Conservation (phyloP, 345 rosid species). For the Hibiscus trionum region DNA sequence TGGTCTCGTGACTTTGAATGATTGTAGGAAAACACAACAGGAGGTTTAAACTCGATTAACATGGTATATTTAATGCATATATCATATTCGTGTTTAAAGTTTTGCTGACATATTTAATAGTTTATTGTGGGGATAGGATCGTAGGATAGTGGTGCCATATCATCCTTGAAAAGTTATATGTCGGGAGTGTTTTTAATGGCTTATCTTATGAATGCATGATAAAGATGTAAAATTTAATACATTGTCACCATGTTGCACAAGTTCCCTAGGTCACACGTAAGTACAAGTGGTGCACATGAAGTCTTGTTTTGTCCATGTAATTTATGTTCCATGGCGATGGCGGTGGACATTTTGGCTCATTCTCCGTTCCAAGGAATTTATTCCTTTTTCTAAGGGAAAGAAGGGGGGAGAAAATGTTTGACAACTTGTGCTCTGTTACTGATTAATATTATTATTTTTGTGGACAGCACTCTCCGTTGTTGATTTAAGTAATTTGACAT, state of each 20-base stretch:
- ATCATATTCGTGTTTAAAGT: no score
- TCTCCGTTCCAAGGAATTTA: neutral
- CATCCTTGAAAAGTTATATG: no score
- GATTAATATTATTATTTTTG: neutral
- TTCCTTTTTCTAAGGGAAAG: neutral
- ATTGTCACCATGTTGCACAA: neutral
- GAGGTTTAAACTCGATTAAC: no score
- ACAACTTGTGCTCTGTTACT: neutral
- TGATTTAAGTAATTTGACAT: neutral
- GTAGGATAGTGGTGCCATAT: no score
- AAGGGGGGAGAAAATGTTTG: neutral
- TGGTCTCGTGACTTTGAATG: no score
- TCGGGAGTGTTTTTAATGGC: no score
- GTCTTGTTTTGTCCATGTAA: neutral
- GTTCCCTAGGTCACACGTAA: constrained; percentile 1
- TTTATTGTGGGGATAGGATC: no score
- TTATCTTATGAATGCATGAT: no score
- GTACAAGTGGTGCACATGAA: constrained; percentile 5
- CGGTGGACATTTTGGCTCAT: neutral
- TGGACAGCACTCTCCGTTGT: neutral
- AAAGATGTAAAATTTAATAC: no score
- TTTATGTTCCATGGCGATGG: neutral
- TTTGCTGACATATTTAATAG: no score
- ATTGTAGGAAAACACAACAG: no score
- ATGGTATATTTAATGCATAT: no score